Conservation (phyloP, 169 alveolate species). For the Amoebophrya sp. region DNA sequence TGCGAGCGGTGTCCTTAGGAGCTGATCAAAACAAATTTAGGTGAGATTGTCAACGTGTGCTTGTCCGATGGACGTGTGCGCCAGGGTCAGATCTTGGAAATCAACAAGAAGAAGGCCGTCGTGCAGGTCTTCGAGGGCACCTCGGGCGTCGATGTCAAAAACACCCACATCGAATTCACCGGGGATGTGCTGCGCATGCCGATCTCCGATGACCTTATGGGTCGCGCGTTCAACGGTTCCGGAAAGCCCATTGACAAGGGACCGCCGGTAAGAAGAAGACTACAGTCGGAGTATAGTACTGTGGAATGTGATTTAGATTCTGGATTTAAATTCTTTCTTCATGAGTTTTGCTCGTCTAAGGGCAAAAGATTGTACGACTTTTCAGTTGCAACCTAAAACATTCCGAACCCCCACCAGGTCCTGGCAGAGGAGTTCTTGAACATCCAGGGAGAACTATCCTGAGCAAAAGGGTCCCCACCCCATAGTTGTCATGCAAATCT, state of each 20-base stretch:
- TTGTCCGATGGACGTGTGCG: conserved; percentile 91
- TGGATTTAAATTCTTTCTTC: conserved; percentile 94
- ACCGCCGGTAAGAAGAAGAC: conserved; percentile 54
- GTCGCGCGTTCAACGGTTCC: conserved; percentile 99
- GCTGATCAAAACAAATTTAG: neutral
- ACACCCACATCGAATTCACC: conserved; percentile 88
- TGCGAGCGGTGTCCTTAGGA: conserved; percentile 52
- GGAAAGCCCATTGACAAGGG: conserved; percentile 99
- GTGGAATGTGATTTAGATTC: neutral
- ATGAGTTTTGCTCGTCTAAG: conserved; percentile 88
- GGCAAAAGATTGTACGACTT: neutral
- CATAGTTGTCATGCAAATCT: too few relatives aligned
- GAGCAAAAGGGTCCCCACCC: too few relatives aligned
- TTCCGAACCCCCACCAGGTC: conserved; percentile 21
- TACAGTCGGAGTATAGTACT: neutral
- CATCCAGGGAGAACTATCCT: too few relatives aligned
- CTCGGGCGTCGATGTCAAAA: conserved; percentile 86
- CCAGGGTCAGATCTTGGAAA: conserved; percentile 97
- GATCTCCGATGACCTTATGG: conserved; percentile 98
- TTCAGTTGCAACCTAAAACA: neutral
- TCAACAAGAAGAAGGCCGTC: conserved; percentile 86
- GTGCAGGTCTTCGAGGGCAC: conserved; percentile 99
- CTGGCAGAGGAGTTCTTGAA: conserved; percentile 51
- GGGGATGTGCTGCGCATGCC: conserved; percentile 98
- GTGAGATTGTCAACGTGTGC: conserved; percentile 72